These are phyloP conservation scores for Geotrichum carabidarum DNA, from an alignment of 1,139 yeast genomes.

Conservation along the genomic window DNA sequence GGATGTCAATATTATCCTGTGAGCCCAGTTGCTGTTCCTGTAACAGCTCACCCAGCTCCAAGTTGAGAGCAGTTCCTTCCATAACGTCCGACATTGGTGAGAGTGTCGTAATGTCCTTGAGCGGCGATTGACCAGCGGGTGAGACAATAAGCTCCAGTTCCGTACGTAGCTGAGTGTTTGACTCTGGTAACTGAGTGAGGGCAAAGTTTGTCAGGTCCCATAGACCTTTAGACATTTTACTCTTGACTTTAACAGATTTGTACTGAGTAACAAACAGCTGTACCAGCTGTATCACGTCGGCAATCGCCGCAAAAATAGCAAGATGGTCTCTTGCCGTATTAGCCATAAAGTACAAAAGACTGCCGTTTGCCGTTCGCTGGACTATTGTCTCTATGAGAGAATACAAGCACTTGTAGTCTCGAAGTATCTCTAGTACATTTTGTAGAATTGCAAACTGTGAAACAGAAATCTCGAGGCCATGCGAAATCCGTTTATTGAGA, in stretches of 20 bases:
- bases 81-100: conserved; percentile 31
- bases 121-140: conserved; percentile 22
- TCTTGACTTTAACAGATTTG: conserved; percentile 25
- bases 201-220: conserved; percentile 29
- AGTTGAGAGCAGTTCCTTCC: conserved; percentile 6
- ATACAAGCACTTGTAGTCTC: conserved; percentile 27
- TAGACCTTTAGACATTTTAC: conserved; percentile 28
- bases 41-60: conserved; percentile 11
- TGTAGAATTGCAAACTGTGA: conserved; percentile 28
- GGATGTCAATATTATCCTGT: conserved; percentile 24
- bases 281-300: conserved; percentile 26
- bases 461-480: conserved; percentile 16
- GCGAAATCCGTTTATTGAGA: conserved; percentile 15
- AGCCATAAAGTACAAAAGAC: conserved; percentile 28
- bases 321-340: conserved; percentile 25
- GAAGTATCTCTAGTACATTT: conserved; percentile 23
- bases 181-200: conserved; percentile 18
- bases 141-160: conserved; percentile 28
- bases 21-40: conserved; percentile 11
- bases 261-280: conserved; percentile 26
- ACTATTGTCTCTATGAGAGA: conserved; percentile 25
- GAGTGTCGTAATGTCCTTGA: conserved; percentile 28
- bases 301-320: conserved; percentile 28
- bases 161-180: conserved; percentile 13
- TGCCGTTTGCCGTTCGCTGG: conserved; percentile 22